Evolutionary conservation across 73 alveolate species (phyloP).

Genomic region (Paramecium sexaurelia): DNA sequence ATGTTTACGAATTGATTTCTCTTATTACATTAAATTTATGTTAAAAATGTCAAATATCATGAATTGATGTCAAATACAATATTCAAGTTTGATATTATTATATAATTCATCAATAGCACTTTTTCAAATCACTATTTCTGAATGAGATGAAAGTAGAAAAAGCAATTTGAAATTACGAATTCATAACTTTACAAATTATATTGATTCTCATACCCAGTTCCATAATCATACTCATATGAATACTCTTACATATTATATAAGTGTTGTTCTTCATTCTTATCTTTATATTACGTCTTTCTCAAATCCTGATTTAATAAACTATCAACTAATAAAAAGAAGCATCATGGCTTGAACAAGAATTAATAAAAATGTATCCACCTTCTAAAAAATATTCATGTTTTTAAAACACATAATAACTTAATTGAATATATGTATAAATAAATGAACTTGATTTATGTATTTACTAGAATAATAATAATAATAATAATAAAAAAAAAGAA

Average conservation of each 20-base stretch:
- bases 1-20: conserved; percentile 15
- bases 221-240: background rate
- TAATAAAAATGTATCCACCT: background rate
- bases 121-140: background rate
- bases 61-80: background rate
- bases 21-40: conserved; percentile 1
- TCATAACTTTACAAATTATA: background rate
- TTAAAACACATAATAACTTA: too few species aligned
- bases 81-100: background rate
- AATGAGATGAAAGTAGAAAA: background rate
- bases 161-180: background rate
- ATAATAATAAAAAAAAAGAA: too few species aligned
- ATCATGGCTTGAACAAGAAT: background rate
- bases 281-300: too few species aligned
- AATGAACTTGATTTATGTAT: too few species aligned
- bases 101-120: background rate
- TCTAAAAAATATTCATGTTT: too few species aligned
- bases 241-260: too few species aligned
- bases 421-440: too few species aligned
- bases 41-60: background rate
- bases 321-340: background rate
- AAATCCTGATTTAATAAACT: background rate
- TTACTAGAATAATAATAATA: too few species aligned
- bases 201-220: background rate
- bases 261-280: too few species aligned